These are phyloP conservation scores for Rusavskia elegans DNA, from an alignment of 495 filamentous ascomycete genomes.

Conservation along the genomic window DNA sequence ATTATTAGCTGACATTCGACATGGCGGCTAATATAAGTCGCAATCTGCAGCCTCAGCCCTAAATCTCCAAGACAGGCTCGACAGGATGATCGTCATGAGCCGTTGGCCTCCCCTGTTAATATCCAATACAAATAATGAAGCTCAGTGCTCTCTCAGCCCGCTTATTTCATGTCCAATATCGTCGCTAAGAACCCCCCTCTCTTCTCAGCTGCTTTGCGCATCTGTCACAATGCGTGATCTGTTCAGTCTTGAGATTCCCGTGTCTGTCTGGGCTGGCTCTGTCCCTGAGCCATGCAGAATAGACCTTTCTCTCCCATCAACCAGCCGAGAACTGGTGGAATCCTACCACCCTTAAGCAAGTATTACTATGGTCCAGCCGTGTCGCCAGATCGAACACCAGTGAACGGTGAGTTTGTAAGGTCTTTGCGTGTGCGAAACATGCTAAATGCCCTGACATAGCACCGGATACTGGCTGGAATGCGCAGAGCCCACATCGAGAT, in stretches of 20 bases:
- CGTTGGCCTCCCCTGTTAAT: too few relatives aligned
- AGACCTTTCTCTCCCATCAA: not conserved
- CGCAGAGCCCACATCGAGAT: not conserved
- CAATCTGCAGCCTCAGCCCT: too few relatives aligned
- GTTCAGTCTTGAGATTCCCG: not conserved
- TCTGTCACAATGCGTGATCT: not conserved
- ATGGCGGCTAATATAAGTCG: too few relatives aligned
- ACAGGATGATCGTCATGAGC: too few relatives aligned
- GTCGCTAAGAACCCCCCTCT: not conserved
- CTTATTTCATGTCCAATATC: not conserved
- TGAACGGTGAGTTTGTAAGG: not conserved
- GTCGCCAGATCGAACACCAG: not conserved
- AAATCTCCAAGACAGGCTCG: too few relatives aligned
- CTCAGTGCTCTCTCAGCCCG: not conserved
- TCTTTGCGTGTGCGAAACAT: not conserved
- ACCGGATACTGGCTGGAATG: not conserved
- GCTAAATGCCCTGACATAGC: too few relatives aligned
- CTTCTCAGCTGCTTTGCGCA: not conserved
- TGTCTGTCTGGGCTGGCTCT: not conserved
- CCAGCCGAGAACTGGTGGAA: not conserved
- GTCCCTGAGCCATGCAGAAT: not conserved
- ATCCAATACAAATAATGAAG: too few relatives aligned
- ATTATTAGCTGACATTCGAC: too few relatives aligned
- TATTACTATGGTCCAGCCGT: constrained; percentile 3
- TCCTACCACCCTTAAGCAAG: constrained; percentile 1